Evolutionary conservation across 768 basidiomycete genomes (phyloP).

Genomic region (Serendipita sp.): DNA sequence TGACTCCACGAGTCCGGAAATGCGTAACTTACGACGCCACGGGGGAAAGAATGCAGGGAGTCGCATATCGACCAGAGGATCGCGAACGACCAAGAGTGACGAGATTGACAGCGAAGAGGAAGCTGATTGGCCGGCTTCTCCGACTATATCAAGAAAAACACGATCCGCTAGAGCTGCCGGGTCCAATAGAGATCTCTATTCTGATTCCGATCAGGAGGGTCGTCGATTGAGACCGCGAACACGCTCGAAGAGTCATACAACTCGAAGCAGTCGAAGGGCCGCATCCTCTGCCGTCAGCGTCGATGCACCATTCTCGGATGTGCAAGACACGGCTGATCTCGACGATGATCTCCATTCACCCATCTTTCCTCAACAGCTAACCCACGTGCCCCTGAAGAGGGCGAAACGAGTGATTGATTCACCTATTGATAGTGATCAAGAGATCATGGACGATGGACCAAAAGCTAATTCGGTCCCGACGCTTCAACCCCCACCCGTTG

Average conservation of each 20-base stretch:
- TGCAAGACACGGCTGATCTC: background rate
- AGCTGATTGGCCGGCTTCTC: background rate
- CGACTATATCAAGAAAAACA: background rate
- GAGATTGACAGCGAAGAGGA: background rate
- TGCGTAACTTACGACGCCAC: background rate
- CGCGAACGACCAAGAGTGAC: background rate
- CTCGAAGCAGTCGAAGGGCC: background rate
- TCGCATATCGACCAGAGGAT: background rate
- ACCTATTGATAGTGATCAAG: background rate
- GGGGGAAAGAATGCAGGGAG: background rate
- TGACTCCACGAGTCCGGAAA: conserved; percentile 1
- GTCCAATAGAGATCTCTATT: background rate
- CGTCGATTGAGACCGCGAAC: background rate
- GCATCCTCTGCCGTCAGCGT: background rate
- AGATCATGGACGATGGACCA: background rate
- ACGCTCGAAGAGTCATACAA: conserved; percentile 2
- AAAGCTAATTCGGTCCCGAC: background rate
- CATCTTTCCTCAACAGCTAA: background rate
- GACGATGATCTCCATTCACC: background rate
- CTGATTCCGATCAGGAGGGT: background rate
- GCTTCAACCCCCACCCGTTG: background rate
- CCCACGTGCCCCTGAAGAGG: background rate
- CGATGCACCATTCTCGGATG: background rate
- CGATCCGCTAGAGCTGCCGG: background rate
- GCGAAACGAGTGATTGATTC: background rate